phyloP scores from a whole-genome alignment of 495 filamentous ascomycete genomes.

The Immersiella caudata region DNA sequence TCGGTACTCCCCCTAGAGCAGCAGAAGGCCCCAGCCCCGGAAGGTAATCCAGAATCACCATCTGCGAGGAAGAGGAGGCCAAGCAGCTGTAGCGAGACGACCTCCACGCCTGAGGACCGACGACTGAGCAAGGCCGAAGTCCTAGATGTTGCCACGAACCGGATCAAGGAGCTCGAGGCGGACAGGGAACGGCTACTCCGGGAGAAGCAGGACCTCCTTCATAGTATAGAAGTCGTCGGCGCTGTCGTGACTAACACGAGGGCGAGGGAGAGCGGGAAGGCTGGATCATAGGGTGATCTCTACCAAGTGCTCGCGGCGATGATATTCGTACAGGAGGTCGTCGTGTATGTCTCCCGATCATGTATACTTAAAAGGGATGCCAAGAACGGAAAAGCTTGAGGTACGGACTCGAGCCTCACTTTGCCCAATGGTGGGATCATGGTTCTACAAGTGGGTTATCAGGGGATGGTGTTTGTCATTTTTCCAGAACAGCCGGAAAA shows the following conservation, averaged over 20 bases:
- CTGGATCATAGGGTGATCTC: background rate
- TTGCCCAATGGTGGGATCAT: too few species aligned
- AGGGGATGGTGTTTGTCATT: too few species aligned
- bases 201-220: conserved; percentile 24
- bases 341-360: too few species aligned
- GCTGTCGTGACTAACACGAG: background rate
- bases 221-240: conserved; percentile 25
- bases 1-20: conserved; percentile 29
- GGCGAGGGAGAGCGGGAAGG: background rate
- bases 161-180: conserved; percentile 29
- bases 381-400: too few species aligned
- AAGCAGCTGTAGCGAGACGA: background rate
- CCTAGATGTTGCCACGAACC: conserved; percentile 30
- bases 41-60: background rate
- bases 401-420: background rate
- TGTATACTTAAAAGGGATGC: too few species aligned
- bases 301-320: too few species aligned
- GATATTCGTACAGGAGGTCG: too few species aligned
- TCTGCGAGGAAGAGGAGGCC: background rate
- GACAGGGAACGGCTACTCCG: conserved; percentile 20
- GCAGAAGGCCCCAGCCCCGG: background rate
- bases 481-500: too few species aligned
- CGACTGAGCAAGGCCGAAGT: conserved; percentile 40
- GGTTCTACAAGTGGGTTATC: too few species aligned
- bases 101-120: conserved; percentile 16